phyloP scores from a whole-genome alignment of 2,329 filamentous ascomycete genomes.

The Erysiphe pulchra region DNA sequence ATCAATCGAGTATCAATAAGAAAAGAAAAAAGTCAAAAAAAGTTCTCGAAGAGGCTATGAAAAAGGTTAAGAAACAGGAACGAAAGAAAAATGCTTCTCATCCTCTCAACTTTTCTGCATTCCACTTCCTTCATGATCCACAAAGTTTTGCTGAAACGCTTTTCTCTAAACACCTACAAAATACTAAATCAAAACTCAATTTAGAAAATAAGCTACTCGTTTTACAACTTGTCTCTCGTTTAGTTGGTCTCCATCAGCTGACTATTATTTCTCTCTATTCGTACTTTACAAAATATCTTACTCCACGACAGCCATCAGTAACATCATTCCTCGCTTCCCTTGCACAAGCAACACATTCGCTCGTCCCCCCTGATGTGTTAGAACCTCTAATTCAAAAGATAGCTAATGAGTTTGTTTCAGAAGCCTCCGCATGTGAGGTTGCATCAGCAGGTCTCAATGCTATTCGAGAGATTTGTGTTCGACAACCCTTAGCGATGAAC shows the following conservation, averaged over 20 bases:
- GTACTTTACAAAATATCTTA: conserved; percentile 84
- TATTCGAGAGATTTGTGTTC: conserved; percentile 77
- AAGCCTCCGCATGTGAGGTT: conserved; percentile 75
- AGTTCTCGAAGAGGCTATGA: conserved; percentile 52
- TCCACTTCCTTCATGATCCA: conserved; percentile 82
- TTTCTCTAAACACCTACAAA: conserved; percentile 78
- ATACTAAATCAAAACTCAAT: conserved; percentile 58
- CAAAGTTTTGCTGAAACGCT: conserved; percentile 80
- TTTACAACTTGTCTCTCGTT: conserved; percentile 66
- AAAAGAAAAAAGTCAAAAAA: conserved; percentile 76
- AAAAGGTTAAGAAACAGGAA: conserved; percentile 60
- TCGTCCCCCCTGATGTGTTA: conserved; percentile 77
- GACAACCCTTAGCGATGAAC: conserved; percentile 88
- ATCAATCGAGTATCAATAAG: conserved; percentile 82
- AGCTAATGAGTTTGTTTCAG: conserved; percentile 93
- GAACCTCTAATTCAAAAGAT: conserved; percentile 87
- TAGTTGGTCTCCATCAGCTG: conserved; percentile 81
- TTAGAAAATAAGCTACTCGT: conserved; percentile 79
- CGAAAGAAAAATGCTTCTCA: conserved; percentile 73
- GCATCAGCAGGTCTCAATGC: conserved; percentile 79
- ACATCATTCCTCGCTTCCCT: conserved; percentile 83
- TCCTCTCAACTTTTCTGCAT: conserved; percentile 80
- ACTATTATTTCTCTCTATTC: conserved; percentile 81
- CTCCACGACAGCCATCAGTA: conserved; percentile 66
- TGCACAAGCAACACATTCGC: conserved; percentile 71